Evolutionary conservation across 495 filamentous ascomycete genomes (phyloP).

Genomic region (Neurospora pannonica): DNA sequence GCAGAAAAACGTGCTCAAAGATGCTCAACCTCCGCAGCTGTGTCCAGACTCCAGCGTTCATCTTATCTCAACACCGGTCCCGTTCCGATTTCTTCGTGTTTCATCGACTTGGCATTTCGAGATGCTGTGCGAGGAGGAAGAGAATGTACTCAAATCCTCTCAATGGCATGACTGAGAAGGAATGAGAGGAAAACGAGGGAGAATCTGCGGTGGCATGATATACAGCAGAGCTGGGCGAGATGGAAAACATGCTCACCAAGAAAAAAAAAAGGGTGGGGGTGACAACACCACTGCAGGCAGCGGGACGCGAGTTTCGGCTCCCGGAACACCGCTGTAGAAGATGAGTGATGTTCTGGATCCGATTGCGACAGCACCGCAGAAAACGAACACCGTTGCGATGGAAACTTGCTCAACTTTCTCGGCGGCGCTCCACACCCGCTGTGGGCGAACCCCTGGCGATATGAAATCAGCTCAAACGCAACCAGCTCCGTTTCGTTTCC

Average conservation of each 20-base stretch:
- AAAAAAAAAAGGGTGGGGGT: background rate
- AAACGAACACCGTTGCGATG: background rate
- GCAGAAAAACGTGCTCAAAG: conserved; percentile 19
- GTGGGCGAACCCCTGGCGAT: background rate
- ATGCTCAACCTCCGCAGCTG: background rate
- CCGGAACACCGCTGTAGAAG: background rate
- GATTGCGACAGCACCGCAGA: background rate
- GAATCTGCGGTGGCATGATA: background rate
- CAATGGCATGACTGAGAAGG: background rate
- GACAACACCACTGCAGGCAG: background rate
- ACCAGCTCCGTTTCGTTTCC: background rate
- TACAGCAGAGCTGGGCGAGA: background rate
- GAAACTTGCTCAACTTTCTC: background rate
- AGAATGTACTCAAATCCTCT: background rate
- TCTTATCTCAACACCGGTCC: background rate
- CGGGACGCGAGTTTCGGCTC: background rate
- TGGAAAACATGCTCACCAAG: background rate
- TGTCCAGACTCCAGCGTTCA: background rate
- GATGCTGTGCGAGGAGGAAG: background rate
- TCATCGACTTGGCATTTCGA: background rate
- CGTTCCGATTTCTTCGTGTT: background rate
- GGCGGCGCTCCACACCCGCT: background rate
- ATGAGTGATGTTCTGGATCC: background rate
- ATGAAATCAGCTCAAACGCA: background rate
- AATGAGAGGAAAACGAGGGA: background rate